Base-by-base conservation (phyloP, 2,329 filamentous ascomycete genomes). In the Aureobasidium sp. region DNA sequence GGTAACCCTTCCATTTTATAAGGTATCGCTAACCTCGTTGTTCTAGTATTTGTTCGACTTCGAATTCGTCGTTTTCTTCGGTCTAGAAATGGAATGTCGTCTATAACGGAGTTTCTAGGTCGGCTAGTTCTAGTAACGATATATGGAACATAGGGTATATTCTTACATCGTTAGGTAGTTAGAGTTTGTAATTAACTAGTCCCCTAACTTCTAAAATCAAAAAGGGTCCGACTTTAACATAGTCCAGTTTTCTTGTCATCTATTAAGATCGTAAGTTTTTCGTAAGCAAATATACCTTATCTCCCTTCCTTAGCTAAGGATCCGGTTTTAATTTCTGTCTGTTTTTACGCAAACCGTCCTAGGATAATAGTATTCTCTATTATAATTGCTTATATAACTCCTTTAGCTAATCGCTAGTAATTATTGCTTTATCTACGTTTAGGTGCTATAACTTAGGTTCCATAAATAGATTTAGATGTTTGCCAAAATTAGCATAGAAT, bases 401-500 rank as follows among this genome's bases (percentile, higher is more conserved):
- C 53, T 57, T 57, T 35, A 57, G 53, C 53, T 43, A 19, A n/a
- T 45, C 29, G 29, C 40, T 57, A 46, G 53, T 37, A 33, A 17
- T 57, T 25, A 57, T 10, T 31, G 15, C 53, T 35, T 37, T 46
- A n/a, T 57, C 40, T 57, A 17, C 40, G 40, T 57, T 57, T 57
- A 35, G 53, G 46, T 57, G 29, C 27, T 57, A 33, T 46, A 25
- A 27, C 27, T 13, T 35, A 23, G 19, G 53, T n/a, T 57, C 53
- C 25, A 57, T 57, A 46, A 57, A 46, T 25, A 57, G 19, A 40
- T 57, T 33, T 21, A 27, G 60, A 2, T 62, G 9, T 37, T 63
- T 63, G 25, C 63, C 23, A 49, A 61, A 65, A 40, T 65, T 66
- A 17, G 57, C 57, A 53, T 57, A 67, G 61, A 69, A 70, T 40